Percentiles rank a stretch among this genome's conserved stretches.
These are phyloP conservation scores for Rhodamnia rubescens DNA, from an alignment of 345 rosid genomes.

Conservation along the genomic window DNA sequence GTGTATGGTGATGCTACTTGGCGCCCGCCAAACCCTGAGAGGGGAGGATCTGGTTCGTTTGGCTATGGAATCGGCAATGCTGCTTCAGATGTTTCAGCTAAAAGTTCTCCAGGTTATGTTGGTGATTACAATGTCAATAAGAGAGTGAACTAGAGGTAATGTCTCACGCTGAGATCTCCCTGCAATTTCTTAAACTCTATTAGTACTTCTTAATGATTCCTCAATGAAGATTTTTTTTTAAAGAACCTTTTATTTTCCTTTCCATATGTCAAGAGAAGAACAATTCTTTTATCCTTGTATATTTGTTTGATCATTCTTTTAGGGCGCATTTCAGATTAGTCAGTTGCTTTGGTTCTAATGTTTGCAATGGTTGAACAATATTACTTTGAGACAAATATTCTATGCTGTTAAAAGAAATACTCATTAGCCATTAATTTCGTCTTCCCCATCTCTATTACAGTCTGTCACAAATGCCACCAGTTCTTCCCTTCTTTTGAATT, in stretches of 20 bases:
- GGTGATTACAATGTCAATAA: slow-evolving; percentile 59
- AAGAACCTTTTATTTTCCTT: neutral
- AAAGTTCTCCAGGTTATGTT: slow-evolving; percentile 56
- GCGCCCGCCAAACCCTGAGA: slow-evolving; percentile 39
- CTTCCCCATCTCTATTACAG: neutral
- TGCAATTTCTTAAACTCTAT: neutral
- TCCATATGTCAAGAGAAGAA: neutral
- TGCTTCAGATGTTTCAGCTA: slow-evolving; percentile 36
- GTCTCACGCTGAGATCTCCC: neutral
- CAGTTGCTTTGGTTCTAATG: neutral
- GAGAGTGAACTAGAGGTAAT: slow-evolving; percentile 68
- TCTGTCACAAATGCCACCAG: neutral
- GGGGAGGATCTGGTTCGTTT: slow-evolving; percentile 41
- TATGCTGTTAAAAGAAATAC: neutral
- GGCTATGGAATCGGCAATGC: slow-evolving; percentile 35
- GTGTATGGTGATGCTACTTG: slow-evolving; percentile 51
- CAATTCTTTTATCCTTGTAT: neutral
- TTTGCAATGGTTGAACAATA: neutral
- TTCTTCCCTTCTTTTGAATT: neutral
- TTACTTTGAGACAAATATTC: neutral
- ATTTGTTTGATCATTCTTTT: neutral
- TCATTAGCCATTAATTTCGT: neutral
- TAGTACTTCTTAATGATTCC: neutral
- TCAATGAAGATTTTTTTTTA: neutral
- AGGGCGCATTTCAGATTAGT: neutral